These are phyloP conservation scores for Lactifluus pinguis DNA, from an alignment of 768 basidiomycete species.

Conservation along the genomic window DNA sequence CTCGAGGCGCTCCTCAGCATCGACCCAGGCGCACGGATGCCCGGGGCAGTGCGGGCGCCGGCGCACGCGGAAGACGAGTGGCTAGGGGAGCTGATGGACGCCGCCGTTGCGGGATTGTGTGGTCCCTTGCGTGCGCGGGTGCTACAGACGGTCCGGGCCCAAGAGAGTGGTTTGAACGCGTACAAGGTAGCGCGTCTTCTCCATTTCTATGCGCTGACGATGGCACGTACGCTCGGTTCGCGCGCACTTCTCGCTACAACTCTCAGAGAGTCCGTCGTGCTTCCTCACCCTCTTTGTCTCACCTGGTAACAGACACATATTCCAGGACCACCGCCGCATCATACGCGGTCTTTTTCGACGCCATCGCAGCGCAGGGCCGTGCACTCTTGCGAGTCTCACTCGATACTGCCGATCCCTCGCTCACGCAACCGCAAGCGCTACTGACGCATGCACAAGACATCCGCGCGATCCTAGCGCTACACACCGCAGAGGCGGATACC, in stretches of 20 bases:
- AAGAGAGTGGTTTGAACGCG: slow-evolving; percentile 86
- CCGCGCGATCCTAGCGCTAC: slow-evolving; percentile 69
- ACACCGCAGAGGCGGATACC: slow-evolving; percentile 30
- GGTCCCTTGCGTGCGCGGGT: slow-evolving; percentile 85
- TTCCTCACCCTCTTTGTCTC: not conserved
- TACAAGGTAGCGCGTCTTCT: slow-evolving; percentile 94
- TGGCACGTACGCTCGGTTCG: slow-evolving; percentile 87
- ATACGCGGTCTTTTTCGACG: slow-evolving; percentile 80
- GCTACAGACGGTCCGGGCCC: slow-evolving; percentile 87
- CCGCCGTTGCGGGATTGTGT: slow-evolving; percentile 73
- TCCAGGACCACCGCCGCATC: slow-evolving; percentile 70
- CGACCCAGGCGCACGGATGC: slow-evolving; percentile 54
- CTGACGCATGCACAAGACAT: slow-evolving; percentile 79
- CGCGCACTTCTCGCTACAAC: slow-evolving; percentile 68
- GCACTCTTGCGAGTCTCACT: slow-evolving; percentile 42
- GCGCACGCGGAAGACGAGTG: slow-evolving; percentile 62
- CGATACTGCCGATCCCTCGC: slow-evolving; percentile 61
- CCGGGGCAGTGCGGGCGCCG: slow-evolving; percentile 56
- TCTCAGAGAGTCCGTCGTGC: slow-evolving; percentile 55
- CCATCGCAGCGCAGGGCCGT: slow-evolving; percentile 77
- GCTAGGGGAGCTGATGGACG: slow-evolving; percentile 74
- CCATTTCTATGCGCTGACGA: slow-evolving; percentile 89
- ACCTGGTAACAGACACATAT: not conserved
- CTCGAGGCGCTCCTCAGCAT: slow-evolving; percentile 80
- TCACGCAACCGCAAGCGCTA: slow-evolving; percentile 67